Conservation (phyloP, 495 filamentous ascomycete species). For the Xanthoparmelia taractica region DNA sequence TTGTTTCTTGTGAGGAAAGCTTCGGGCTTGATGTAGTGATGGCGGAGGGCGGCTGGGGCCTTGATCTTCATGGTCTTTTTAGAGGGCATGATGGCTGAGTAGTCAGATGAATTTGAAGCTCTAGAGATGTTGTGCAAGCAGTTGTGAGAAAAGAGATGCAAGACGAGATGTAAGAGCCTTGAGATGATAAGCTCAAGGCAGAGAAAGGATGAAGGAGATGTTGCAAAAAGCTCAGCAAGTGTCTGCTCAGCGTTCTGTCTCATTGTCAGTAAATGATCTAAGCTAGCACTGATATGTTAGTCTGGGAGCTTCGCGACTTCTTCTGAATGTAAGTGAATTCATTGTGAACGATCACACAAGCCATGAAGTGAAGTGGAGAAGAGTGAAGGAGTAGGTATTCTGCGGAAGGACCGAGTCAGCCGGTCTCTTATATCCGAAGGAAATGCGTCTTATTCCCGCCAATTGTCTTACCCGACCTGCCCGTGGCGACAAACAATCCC, state of each 20-base stretch:
- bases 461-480: neutral
- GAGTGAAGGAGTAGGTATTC: neutral
- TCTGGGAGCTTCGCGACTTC: neutral
- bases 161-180: neutral
- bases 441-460: conserved; percentile 4
- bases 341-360: too few relatives aligned
- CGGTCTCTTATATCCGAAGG: conserved; percentile 1
- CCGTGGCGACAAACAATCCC: neutral
- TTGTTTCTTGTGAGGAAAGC: conserved; percentile 32
- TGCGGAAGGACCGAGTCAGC: neutral
- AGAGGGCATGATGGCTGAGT: neutral
- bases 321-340: neutral
- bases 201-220: neutral
- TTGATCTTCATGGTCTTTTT: conserved; percentile 13
- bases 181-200: neutral
- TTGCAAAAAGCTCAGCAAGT: neutral
- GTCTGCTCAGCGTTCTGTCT: neutral
- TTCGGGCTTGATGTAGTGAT: conserved; percentile 34
- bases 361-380: neutral
- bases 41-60: conserved; percentile 35
- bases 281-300: neutral
- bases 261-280: too few relatives aligned
- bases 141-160: neutral
- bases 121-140: neutral
- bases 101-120: neutral